These are phyloP conservation scores for Curvularia verruculosa DNA, from an alignment of 2,329 filamentous ascomycete genomes.

Conservation along the genomic window DNA sequence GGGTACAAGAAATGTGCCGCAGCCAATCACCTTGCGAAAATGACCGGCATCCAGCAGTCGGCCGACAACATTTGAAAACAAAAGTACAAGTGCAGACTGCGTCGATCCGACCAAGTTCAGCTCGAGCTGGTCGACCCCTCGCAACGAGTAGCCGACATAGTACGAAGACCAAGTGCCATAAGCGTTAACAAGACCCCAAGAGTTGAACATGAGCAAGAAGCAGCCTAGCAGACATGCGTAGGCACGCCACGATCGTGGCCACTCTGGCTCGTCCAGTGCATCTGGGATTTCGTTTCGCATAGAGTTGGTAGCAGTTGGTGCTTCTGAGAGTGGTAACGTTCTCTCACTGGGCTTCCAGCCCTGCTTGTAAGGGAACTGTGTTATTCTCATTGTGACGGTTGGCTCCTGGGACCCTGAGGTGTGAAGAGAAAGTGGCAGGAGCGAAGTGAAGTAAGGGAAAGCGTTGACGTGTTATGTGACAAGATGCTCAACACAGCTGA, in stretches of 20 bases:
- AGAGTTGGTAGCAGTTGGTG: slow-evolving; percentile 31
- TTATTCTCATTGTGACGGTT: slow-evolving; percentile 22
- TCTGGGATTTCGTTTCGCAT: slow-evolving; percentile 27
- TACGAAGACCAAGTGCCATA: slow-evolving; percentile 59
- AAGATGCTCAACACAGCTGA: slow-evolving; percentile 28
- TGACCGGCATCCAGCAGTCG: slow-evolving; percentile 57
- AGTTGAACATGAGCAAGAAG: slow-evolving; percentile 60
- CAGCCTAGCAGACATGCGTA: slow-evolving; percentile 55
- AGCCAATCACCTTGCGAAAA: slow-evolving; percentile 48
- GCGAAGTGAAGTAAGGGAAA: slow-evolving; percentile 12
- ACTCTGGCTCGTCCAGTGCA: slow-evolving; percentile 44
- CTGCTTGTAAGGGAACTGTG: slow-evolving; percentile 24
- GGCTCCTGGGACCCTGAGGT: slow-evolving; percentile 14
- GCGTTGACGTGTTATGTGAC: slow-evolving; percentile 13
- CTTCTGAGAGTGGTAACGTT: slow-evolving; percentile 34
- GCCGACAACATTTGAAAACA: slow-evolving; percentile 55
- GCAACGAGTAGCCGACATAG: slow-evolving; percentile 55
- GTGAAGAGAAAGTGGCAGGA: slow-evolving; percentile 12
- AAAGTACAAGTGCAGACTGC: slow-evolving; percentile 55
- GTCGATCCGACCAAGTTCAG: slow-evolving; percentile 58
- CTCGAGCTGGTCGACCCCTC: slow-evolving; percentile 48
- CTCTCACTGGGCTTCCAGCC: slow-evolving; percentile 27
- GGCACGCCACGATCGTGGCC: slow-evolving; percentile 54
- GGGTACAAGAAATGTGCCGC: slow-evolving; percentile 52
- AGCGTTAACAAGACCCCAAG: slow-evolving; percentile 57